Conservation (phyloP, 1,139 yeast species). For the Geotrichum bryndzae region DNA sequence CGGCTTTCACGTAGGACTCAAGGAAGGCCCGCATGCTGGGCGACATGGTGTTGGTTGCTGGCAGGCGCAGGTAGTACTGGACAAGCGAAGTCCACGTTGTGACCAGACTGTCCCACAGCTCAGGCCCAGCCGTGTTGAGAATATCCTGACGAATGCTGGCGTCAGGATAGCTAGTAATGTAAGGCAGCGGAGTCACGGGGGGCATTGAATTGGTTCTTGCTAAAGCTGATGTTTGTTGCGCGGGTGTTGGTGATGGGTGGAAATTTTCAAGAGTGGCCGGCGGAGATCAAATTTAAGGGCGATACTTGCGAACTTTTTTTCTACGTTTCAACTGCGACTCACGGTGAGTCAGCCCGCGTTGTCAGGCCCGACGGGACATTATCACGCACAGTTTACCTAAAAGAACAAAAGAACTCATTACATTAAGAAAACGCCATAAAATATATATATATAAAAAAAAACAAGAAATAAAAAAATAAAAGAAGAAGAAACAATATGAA, state of each 20-base stretch:
- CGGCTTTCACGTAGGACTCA: constrained; percentile 14
- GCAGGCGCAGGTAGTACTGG: constrained; percentile 6
- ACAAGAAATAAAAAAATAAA: background rate
- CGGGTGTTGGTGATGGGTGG: background rate
- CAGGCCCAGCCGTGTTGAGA: constrained; percentile 13
- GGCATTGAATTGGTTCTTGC: background rate
- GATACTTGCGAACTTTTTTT: background rate
- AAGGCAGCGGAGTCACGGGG: constrained; percentile 12
- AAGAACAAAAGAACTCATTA: background rate
- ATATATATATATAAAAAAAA: background rate
- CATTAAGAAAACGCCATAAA: background rate
- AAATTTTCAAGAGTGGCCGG: background rate
- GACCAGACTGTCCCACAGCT: constrained; percentile 15
- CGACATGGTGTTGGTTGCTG: constrained; percentile 6
- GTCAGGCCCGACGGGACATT: background rate
- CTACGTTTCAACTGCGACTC: background rate
- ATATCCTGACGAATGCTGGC: constrained; percentile 10
- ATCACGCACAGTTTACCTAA: background rate
- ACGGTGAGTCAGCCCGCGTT: background rate
- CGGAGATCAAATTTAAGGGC: background rate
- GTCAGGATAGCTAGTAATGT: constrained; percentile 13
- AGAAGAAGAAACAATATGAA: background rate
- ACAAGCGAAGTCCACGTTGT: constrained; percentile 14
- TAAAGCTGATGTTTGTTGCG: background rate
- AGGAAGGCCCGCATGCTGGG: constrained; percentile 14